A percentile compares a stretch with the other conserved stretches of the same genome.
These are phyloP conservation scores for Clavariopsis aquatica DNA, from an alignment of 495 filamentous ascomycete species.

Conservation along the genomic window DNA sequence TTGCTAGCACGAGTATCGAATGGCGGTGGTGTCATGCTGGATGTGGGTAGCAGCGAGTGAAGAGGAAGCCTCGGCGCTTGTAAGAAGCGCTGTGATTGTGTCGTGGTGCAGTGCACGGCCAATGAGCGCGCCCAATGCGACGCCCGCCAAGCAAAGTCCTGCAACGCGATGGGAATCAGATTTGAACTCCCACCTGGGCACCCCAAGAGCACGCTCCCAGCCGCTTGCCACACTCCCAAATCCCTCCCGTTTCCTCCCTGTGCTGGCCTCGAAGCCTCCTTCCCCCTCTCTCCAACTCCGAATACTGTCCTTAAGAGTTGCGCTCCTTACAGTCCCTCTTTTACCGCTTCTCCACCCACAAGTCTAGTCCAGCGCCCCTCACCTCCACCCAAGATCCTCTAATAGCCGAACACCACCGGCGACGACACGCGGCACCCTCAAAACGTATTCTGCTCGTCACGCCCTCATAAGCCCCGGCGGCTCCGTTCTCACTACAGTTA, in stretches of 20 bases:
- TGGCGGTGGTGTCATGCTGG: slow-evolving; percentile 24
- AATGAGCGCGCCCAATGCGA: slow-evolving; percentile 22
- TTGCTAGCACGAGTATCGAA: slow-evolving; percentile 16
- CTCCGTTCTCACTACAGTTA: slow-evolving; percentile 6
- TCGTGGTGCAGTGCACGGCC: slow-evolving; percentile 25
- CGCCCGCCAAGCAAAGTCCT: slow-evolving; percentile 26
- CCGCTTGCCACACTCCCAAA: slow-evolving; percentile 27
- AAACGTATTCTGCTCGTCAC: neutral
- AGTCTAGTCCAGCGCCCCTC: neutral
- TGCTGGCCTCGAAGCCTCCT: slow-evolving; percentile 26
- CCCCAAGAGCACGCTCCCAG: slow-evolving; percentile 20
- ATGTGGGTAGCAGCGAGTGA: neutral
- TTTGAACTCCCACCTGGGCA: slow-evolving; percentile 28
- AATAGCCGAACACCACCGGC: neutral
- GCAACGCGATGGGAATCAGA: slow-evolving; percentile 34
- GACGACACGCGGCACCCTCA: neutral
- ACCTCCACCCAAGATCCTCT: neutral
- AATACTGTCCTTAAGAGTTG: slow-evolving; percentile 36
- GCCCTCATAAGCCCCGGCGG: slow-evolving; percentile 24
- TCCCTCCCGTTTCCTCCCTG: slow-evolving; percentile 26
- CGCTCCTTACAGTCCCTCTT: slow-evolving; percentile 26
- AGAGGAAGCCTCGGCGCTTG: slow-evolving; percentile 13
- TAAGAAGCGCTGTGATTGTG: slow-evolving; percentile 31
- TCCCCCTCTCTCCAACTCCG: slow-evolving; percentile 21
- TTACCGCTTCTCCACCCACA: neutral